Evolutionary conservation across 2,329 filamentous ascomycete species (phyloP).

Genomic region (Macrophomina pseudophaseolina): DNA sequence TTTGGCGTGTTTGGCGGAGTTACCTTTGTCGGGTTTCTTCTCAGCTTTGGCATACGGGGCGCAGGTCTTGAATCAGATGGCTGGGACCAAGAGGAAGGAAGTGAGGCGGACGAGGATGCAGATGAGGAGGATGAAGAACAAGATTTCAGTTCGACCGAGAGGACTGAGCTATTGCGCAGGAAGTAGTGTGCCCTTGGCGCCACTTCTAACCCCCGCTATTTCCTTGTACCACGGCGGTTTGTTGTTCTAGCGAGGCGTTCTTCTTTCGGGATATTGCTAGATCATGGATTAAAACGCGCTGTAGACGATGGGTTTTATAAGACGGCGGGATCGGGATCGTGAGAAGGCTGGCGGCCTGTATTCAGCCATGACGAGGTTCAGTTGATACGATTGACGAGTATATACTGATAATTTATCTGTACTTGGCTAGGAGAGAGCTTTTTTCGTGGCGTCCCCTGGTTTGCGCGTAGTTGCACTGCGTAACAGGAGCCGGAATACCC

Average conservation of each 20-base stretch:
- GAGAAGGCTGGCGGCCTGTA: neutral
- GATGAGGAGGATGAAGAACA: slow-evolving; percentile 38
- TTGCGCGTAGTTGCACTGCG: no score
- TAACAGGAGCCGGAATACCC: no score
- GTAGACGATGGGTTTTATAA: slow-evolving; percentile 6
- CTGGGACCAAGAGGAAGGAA: slow-evolving; percentile 52
- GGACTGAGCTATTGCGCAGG: neutral
- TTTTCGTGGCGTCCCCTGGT: no score
- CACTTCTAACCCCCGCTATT: neutral
- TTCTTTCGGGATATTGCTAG: slow-evolving; percentile 4
- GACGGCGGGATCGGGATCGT: neutral
- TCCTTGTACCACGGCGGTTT: neutral
- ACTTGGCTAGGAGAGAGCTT: neutral
- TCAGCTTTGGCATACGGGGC: slow-evolving; percentile 78
- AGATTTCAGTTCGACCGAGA: slow-evolving; percentile 25
- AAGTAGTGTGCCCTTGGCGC: neutral
- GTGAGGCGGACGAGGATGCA: slow-evolving; percentile 51
- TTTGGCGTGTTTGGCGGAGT: slow-evolving; percentile 90
- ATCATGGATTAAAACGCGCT: neutral
- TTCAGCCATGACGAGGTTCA: neutral
- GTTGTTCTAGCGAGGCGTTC: slow-evolving; percentile 15
- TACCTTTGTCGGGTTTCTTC: slow-evolving; percentile 77
- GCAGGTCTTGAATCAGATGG: slow-evolving; percentile 63
- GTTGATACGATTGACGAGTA: neutral
- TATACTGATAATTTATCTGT: neutral